Conservation (phyloP, 257 asterid species). For the Solanum appendiculatum region DNA sequence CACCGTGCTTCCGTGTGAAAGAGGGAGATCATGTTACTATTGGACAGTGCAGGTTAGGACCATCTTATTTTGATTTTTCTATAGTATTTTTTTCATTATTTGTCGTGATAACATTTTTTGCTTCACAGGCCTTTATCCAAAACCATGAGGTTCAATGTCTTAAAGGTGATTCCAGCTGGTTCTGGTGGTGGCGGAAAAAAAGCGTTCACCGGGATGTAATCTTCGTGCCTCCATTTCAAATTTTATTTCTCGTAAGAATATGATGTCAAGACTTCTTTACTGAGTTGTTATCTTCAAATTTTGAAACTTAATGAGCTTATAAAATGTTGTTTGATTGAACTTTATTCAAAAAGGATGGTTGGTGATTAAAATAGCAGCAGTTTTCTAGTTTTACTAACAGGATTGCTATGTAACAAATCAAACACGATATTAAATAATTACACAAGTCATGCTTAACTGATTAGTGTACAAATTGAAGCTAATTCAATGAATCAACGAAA, state of each 20-base stretch:
- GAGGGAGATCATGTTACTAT: slow-evolving; percentile 34
- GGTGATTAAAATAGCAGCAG: not conserved
- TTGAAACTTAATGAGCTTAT: not conserved
- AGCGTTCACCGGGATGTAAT: not conserved
- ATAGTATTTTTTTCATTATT: not conserved
- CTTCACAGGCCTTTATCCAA: slow-evolving; percentile 29
- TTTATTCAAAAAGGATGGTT: not conserved
- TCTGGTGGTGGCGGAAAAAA: slow-evolving; percentile 27
- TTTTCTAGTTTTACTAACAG: not conserved
- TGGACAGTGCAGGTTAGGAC: slow-evolving; percentile 30
- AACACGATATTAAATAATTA: not conserved
- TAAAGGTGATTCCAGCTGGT: slow-evolving; percentile 35
- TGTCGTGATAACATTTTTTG: not conserved
- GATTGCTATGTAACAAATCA: not conserved
- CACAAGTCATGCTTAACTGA: not conserved
- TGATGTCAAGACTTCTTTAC: not conserved
- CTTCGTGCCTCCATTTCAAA: not conserved
- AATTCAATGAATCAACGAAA: too few species aligned
- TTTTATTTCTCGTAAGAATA: not conserved
- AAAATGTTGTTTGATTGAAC: not conserved
- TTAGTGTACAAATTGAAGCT: too few species aligned
- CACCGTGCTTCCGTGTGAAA: slow-evolving; percentile 31
- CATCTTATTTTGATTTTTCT: not conserved
- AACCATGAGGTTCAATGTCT: slow-evolving; percentile 32
- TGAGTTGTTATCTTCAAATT: not conserved